Evolutionary conservation across 768 basidiomycete genomes (phyloP).

Genomic region (Pisolithus orientalis): DNA sequence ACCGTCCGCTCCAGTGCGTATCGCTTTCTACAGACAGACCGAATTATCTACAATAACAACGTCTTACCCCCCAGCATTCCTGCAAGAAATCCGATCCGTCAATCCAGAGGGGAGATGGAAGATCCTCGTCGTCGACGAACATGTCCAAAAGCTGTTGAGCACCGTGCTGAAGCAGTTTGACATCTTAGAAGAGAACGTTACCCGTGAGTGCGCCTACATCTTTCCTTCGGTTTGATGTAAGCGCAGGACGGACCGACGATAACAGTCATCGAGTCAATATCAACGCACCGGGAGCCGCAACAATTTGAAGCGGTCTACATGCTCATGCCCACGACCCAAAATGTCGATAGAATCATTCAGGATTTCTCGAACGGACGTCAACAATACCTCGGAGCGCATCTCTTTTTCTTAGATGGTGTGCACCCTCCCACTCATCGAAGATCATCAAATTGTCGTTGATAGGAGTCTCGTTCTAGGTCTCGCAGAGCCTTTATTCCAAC

Average conservation of each 20-base stretch:
- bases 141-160: constrained; percentile 77
- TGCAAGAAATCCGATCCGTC: constrained; percentile 82
- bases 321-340: constrained; percentile 91
- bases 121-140: constrained; percentile 93
- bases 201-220: constrained; percentile 51
- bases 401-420: constrained; percentile 92
- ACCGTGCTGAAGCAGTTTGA: constrained; percentile 91
- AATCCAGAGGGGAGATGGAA: constrained; percentile 91
- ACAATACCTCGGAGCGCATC: constrained; percentile 76
- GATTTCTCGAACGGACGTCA: constrained; percentile 68
- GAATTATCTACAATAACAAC: constrained; percentile 1
- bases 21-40: neutral
- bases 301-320: constrained; percentile 90
- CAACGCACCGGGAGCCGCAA: constrained; percentile 75
- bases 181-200: constrained; percentile 93
- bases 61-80: constrained; percentile 53
- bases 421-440: neutral
- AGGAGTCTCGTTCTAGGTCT: constrained; percentile 45
- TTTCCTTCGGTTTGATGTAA: neutral
- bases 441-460: constrained; percentile 1
- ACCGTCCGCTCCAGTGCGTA: constrained; percentile 41
- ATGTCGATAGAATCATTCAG: constrained; percentile 83
- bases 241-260: constrained; percentile 4
- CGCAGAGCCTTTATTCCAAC: constrained; percentile 69
- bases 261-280: constrained; percentile 88